Conservation (phyloP, 768 basidiomycete genomes). For the Tulasnella calospora region DNA sequence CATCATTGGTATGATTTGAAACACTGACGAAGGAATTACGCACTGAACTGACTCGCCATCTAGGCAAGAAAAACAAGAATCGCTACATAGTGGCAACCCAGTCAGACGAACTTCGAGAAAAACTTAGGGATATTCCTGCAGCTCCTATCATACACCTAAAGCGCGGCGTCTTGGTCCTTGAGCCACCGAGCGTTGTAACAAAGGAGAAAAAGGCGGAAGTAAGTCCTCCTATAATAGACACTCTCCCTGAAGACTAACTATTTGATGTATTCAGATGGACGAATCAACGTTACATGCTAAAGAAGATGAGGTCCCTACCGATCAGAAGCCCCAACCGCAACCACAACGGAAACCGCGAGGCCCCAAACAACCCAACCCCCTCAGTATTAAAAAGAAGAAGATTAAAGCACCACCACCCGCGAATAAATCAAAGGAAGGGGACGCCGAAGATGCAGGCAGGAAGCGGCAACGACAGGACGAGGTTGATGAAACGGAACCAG, state of each 20-base stretch:
- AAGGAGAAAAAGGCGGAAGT: constrained; percentile 61
- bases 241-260: constrained; percentile 26
- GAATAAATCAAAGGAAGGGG: neutral
- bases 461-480: neutral
- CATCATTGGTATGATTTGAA: constrained; percentile 62
- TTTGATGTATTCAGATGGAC: neutral
- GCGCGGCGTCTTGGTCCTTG: constrained; percentile 86
- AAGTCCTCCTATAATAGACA: constrained; percentile 29
- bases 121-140: constrained; percentile 69
- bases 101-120: constrained; percentile 62
- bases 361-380: constrained; percentile 85
- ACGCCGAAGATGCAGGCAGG: neutral
- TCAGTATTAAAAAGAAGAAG: constrained; percentile 88
- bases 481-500: neutral
- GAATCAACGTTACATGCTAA: constrained; percentile 39
- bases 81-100: constrained; percentile 88
- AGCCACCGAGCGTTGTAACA: constrained; percentile 80
- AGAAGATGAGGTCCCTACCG: constrained; percentile 40
- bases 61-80: constrained; percentile 85
- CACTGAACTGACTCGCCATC: neutral
- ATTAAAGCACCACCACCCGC: constrained; percentile 20
- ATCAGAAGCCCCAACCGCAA: constrained; percentile 35
- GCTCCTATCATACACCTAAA: constrained; percentile 89
- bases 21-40: neutral
- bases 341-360: constrained; percentile 52